Conservation (phyloP, 495 filamentous ascomycete genomes). For the Talaromyces stipitatus region DNA sequence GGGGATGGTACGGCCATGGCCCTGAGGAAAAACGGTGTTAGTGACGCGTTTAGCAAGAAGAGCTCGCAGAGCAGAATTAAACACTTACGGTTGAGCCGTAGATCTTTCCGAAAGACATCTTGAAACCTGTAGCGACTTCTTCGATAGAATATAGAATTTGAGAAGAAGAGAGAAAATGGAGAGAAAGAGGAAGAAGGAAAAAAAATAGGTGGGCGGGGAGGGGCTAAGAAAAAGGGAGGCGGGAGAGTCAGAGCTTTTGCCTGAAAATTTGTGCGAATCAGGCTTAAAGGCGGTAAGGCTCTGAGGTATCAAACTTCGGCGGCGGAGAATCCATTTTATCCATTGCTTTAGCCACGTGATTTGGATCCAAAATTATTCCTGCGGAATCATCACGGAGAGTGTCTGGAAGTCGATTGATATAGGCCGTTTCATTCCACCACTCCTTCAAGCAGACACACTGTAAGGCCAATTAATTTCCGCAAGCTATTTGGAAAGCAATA, state of each 20-base stretch:
- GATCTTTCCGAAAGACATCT: slow-evolving; percentile 94
- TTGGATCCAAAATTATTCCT: slow-evolving; percentile 7
- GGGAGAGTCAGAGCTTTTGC: slow-evolving; percentile 8
- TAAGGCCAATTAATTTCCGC: neutral
- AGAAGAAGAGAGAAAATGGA: slow-evolving; percentile 20
- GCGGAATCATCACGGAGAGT: neutral
- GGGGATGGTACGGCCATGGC: slow-evolving; percentile 80
- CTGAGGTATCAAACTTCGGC: slow-evolving; percentile 11
- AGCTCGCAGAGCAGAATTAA: neutral
- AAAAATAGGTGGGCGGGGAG: slow-evolving; percentile 13
- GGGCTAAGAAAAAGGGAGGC: slow-evolving; percentile 7
- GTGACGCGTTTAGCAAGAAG: neutral
- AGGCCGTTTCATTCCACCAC: neutral
- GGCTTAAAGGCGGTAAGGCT: neutral
- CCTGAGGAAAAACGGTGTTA: slow-evolving; percentile 41
- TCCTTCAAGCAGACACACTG: neutral
- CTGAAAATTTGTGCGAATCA: slow-evolving; percentile 29
- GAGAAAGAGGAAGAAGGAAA: slow-evolving; percentile 25
- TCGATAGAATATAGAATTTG: slow-evolving; percentile 1
- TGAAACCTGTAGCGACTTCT: slow-evolving; percentile 24
- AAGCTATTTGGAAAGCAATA: neutral
- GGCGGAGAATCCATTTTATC: slow-evolving; percentile 21
- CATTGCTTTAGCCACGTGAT: neutral
- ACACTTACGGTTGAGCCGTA: slow-evolving; percentile 74
- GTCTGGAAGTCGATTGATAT: neutral